phyloP scores from a whole-genome alignment of 805 yeast species.

The Grigorovia jiainica region DNA sequence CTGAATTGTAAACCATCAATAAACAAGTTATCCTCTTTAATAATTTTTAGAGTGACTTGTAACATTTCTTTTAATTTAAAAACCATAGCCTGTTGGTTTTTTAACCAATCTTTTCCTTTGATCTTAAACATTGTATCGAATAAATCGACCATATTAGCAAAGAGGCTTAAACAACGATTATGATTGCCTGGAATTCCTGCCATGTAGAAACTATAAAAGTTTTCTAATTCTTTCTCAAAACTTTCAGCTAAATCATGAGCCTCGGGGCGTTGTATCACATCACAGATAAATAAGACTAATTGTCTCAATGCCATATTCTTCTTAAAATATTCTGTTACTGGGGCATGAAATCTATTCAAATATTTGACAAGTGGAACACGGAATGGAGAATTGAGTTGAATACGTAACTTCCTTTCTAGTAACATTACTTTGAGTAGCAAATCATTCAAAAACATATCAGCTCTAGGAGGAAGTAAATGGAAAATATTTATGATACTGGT shows the following conservation, averaged over 20 bases:
- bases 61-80: conserved; percentile 24
- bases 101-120: conserved; percentile 51
- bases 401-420: conserved; percentile 73
- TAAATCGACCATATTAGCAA: conserved; percentile 66
- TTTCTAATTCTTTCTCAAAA: conserved; percentile 43
- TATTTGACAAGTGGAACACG: conserved; percentile 84
- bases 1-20: conserved; percentile 55
- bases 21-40: conserved; percentile 20
- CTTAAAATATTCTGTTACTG: conserved; percentile 61
- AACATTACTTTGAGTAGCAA: conserved; percentile 65
- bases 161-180: conserved; percentile 30
- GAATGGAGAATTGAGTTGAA: conserved; percentile 83
- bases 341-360: conserved; percentile 69
- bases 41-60: conserved; percentile 16
- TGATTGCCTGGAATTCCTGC: conserved; percentile 35
- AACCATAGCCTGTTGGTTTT: conserved; percentile 31
- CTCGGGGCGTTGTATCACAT: conserved; percentile 24
- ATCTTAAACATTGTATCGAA: conserved; percentile 41
- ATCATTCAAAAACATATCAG: conserved; percentile 85
- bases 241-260: conserved; percentile 42
- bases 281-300: conserved; percentile 37
- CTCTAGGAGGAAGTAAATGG: conserved; percentile 85
- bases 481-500: conserved; percentile 86
- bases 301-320: conserved; percentile 54
- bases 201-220: conserved; percentile 38